Evolutionary conservation across 2,329 filamentous ascomycete species (phyloP).

Genomic region (Trichoderma afroharzianum): DNA sequence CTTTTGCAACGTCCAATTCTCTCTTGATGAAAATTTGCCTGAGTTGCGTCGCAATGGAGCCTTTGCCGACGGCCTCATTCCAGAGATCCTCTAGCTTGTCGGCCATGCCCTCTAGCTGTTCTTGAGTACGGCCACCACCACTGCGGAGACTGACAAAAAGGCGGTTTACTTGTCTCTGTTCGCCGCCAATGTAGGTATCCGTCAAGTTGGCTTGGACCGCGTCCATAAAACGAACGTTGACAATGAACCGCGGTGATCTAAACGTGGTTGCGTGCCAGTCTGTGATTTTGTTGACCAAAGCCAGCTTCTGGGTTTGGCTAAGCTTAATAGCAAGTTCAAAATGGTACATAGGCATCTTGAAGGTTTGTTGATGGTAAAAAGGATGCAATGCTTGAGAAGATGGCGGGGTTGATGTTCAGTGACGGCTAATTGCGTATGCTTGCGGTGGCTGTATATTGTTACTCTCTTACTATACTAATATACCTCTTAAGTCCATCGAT

Average conservation of each 20-base stretch:
- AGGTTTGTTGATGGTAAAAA: neutral
- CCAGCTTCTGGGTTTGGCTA: slow-evolving; percentile 12
- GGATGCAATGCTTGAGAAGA: neutral
- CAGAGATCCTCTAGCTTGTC: slow-evolving; percentile 16
- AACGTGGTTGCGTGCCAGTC: slow-evolving; percentile 19
- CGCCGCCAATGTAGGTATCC: slow-evolving; percentile 12
- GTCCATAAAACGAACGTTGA: slow-evolving; percentile 18
- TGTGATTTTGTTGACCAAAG: slow-evolving; percentile 11
- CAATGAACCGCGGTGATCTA: slow-evolving; percentile 15
- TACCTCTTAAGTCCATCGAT: neutral
- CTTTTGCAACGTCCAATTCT: slow-evolving; percentile 13
- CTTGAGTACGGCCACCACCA: slow-evolving; percentile 5
- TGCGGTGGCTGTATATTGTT: too few relatives aligned
- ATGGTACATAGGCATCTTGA: slow-evolving; percentile 14
- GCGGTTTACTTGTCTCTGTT: slow-evolving; percentile 7
- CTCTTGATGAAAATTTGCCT: slow-evolving; percentile 9
- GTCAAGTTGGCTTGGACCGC: slow-evolving; percentile 1
- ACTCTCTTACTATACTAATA: neutral
- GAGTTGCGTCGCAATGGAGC: neutral
- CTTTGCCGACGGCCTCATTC: slow-evolving; percentile 11
- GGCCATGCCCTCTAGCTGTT: slow-evolving; percentile 10
- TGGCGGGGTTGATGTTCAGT: neutral
- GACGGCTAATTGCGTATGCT: neutral
- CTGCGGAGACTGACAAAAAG: slow-evolving; percentile 17
- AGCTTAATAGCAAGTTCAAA: slow-evolving; percentile 17